Conservation (phyloP, 2,329 filamentous ascomycete genomes). For the Aureobasidium sp. region DNA sequence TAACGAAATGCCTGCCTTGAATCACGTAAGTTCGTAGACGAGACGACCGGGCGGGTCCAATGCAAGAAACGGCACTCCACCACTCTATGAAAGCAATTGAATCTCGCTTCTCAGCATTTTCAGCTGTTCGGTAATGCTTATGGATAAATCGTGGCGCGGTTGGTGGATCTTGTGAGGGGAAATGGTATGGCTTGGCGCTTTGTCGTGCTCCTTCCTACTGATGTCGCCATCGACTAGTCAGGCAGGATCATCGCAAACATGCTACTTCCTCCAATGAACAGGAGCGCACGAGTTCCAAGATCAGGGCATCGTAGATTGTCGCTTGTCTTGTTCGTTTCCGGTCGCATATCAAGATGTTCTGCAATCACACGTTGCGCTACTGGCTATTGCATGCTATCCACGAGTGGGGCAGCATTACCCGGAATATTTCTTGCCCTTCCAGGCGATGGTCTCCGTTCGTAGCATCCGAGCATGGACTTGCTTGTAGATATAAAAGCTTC, state of each 20-base stretch:
- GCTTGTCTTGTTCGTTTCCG: background rate
- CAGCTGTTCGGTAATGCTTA: background rate
- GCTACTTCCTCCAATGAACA: constrained; percentile 1
- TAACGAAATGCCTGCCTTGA: background rate
- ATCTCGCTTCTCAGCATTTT: background rate
- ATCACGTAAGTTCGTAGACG: background rate
- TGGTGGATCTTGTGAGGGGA: background rate
- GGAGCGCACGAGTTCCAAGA: background rate
- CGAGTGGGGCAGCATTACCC: background rate
- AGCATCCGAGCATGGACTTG: background rate
- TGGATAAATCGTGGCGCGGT: background rate
- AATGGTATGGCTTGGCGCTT: constrained; percentile 1
- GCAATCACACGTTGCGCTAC: background rate
- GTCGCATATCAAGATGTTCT: background rate
- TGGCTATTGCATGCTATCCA: background rate
- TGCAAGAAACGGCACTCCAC: background rate
- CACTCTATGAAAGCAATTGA: background rate
- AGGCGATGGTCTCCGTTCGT: background rate
- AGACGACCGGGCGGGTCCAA: background rate
- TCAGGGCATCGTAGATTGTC: background rate
- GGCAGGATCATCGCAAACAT: background rate
- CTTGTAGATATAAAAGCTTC: constrained; percentile 2
- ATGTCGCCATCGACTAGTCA: constrained; percentile 6
- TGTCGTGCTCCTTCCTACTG: background rate
- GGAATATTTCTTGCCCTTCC: background rate